phyloP scores from a whole-genome alignment of 257 asterid species.

The Solanum arcanum region DNA sequence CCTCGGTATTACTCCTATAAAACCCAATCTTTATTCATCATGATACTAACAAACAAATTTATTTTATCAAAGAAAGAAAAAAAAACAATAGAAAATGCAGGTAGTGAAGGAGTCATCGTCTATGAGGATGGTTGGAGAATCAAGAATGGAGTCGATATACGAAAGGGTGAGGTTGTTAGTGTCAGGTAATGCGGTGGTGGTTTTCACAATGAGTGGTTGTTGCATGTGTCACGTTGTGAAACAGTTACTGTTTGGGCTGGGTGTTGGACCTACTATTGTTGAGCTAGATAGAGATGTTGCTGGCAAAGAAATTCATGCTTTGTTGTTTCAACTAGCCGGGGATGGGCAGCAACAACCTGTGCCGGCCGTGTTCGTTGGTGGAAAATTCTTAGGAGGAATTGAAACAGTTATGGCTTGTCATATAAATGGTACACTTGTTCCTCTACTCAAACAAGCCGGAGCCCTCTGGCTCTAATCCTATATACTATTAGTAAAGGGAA shows the following conservation, averaged over 20 bases:
- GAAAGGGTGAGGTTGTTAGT: slow-evolving; percentile 42
- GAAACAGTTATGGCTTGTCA: slow-evolving; percentile 78
- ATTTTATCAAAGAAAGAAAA: no score
- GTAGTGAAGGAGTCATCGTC: slow-evolving; percentile 28
- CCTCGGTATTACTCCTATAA: not conserved
- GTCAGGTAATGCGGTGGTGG: slow-evolving; percentile 65
- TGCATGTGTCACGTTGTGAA: slow-evolving; percentile 95
- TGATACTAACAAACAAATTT: not conserved
- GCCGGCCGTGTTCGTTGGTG: slow-evolving; percentile 80
- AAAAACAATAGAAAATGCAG: slow-evolving; percentile 23
- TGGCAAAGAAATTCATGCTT: slow-evolving; percentile 42
- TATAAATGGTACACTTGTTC: slow-evolving; percentile 72
- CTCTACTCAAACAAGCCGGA: slow-evolving; percentile 77
- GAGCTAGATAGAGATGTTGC: slow-evolving; percentile 66
- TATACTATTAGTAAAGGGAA: not conserved
- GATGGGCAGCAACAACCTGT: slow-evolving; percentile 27
- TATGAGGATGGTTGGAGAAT: not conserved
- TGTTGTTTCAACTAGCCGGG: slow-evolving; percentile 32
- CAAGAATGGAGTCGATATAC: slow-evolving; percentile 31
- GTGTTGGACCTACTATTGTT: slow-evolving; percentile 68
- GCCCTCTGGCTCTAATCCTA: slow-evolving; percentile 67
- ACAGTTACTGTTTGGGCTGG: slow-evolving; percentile 73
- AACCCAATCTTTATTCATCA: not conserved
- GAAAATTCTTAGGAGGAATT: slow-evolving; percentile 70
- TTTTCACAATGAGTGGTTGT: slow-evolving; percentile 75